These are phyloP conservation scores for Achaetomiella virescens DNA, from an alignment of 495 filamentous ascomycete genomes.

Conservation along the genomic window DNA sequence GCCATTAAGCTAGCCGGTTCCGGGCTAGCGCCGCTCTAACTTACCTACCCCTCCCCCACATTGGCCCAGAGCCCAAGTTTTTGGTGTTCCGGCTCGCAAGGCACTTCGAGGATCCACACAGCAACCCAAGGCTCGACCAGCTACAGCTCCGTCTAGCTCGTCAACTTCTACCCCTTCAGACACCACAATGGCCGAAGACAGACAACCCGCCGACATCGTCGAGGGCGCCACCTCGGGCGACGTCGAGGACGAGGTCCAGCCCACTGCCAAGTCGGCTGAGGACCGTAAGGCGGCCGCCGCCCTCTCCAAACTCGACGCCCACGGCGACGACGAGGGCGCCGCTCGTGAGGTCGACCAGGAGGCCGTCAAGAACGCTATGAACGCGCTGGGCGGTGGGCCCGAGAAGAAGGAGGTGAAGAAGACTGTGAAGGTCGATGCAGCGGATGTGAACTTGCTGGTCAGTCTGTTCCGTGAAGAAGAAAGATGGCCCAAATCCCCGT, in stretches of 20 bases:
- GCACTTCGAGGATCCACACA: not conserved
- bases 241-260: slow-evolving; percentile 54
- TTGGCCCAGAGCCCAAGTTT: not conserved
- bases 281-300: slow-evolving; percentile 89
- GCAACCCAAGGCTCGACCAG: not conserved
- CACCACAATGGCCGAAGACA: slow-evolving; percentile 51
- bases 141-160: not conserved
- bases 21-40: not conserved
- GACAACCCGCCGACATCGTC: slow-evolving; percentile 48
- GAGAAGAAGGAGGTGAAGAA: slow-evolving; percentile 43
- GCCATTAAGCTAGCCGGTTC: not conserved
- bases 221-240: slow-evolving; percentile 57
- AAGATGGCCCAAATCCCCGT: too few species aligned
- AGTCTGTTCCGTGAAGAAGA: slow-evolving; percentile 9
- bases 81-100: not conserved
- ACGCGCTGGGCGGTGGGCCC: slow-evolving; percentile 48
- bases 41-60: slow-evolving; percentile 13
- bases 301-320: slow-evolving; percentile 65
- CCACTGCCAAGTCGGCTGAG: slow-evolving; percentile 65
- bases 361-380: slow-evolving; percentile 79
- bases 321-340: slow-evolving; percentile 51
- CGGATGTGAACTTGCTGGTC: slow-evolving; percentile 40
- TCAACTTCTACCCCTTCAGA: not conserved
- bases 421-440: slow-evolving; percentile 42
- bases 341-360: slow-evolving; percentile 67